These are phyloP conservation scores for Rhizopus arrhizus DNA, from an alignment of 371 early-diverging fungal genomes.

Conservation along the genomic window DNA sequence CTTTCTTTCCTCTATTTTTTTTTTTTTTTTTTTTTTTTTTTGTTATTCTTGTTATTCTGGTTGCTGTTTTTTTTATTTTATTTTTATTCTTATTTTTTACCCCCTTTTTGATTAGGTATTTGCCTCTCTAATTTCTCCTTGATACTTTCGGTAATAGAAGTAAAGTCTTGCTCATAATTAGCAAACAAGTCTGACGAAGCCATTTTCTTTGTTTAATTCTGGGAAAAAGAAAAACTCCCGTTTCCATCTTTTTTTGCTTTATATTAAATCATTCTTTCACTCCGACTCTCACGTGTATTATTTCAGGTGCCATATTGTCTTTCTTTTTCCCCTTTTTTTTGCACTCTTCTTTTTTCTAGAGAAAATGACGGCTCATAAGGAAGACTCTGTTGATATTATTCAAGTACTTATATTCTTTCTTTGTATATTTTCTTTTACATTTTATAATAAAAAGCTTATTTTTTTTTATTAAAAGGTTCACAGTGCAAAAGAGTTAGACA, in stretches of 20 bases:
- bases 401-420: neutral
- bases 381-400: no score
- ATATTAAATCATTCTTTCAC: neutral
- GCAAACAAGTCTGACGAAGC: slow-evolving; percentile 73
- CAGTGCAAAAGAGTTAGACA: slow-evolving; percentile 32
- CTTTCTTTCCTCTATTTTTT: slow-evolving; percentile 67
- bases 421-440: neutral
- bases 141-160: slow-evolving; percentile 64
- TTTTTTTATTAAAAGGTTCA: slow-evolving; percentile 17
- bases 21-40: neutral
- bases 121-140: slow-evolving; percentile 61
- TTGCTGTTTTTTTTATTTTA: neutral
- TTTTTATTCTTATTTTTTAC: no score
- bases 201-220: slow-evolving; percentile 22
- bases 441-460: neutral
- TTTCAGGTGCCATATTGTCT: neutral
- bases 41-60: neutral
- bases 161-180: slow-evolving; percentile 87
- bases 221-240: slow-evolving; percentile 2
- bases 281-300: slow-evolving; percentile 13
- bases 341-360: neutral
- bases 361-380: no score
- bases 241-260: slow-evolving; percentile 3
- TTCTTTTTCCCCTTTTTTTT: neutral
- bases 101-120: slow-evolving; percentile 65